Percentiles rank a stretch among this genome's conserved stretches.
phyloP scores from a whole-genome alignment of 345 rosid genomes.

The Populus pruinosa region DNA sequence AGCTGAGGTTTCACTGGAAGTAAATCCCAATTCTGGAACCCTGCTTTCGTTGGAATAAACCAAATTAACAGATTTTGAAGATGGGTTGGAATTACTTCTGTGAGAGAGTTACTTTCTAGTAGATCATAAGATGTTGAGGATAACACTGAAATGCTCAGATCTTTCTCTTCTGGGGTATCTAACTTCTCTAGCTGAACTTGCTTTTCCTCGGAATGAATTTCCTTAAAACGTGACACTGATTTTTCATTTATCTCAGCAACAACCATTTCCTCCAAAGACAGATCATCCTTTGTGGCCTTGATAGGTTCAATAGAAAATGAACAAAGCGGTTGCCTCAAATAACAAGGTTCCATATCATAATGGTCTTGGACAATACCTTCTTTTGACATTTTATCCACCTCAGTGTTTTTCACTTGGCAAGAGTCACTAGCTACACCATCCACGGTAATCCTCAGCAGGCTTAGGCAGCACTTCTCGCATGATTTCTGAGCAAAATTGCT shows the following conservation, averaged over 20 bases:
- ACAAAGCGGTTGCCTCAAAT: background rate
- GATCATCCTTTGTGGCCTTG: background rate
- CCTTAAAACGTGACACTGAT: background rate
- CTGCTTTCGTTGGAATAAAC: background rate
- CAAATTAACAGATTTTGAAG: conserved; percentile 17
- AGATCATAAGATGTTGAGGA: conserved; percentile 6
- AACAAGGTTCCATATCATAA: conserved; percentile 8
- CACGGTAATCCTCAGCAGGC: background rate
- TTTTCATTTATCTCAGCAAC: background rate
- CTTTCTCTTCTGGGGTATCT: background rate
- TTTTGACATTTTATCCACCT: background rate
- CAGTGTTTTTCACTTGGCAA: conserved; percentile 1
- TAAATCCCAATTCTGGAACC: conserved; percentile 1
- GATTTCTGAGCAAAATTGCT: conserved; percentile 21
- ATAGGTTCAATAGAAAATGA: conserved; percentile 8
- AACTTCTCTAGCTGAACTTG: background rate
- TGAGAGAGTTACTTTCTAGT: background rate
- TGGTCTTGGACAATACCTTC: conserved; percentile 7
- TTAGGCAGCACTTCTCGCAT: conserved; percentile 23
- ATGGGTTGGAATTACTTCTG: background rate
- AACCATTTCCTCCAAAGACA: conserved; percentile 6
- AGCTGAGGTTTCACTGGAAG: conserved; percentile 4
- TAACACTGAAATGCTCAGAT: background rate
- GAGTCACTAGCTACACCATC: conserved; percentile 2
- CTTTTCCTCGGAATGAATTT: conserved; percentile 8